phyloP scores from a whole-genome alignment of 768 basidiomycete genomes.

The Stropharia rugosoannulata region DNA sequence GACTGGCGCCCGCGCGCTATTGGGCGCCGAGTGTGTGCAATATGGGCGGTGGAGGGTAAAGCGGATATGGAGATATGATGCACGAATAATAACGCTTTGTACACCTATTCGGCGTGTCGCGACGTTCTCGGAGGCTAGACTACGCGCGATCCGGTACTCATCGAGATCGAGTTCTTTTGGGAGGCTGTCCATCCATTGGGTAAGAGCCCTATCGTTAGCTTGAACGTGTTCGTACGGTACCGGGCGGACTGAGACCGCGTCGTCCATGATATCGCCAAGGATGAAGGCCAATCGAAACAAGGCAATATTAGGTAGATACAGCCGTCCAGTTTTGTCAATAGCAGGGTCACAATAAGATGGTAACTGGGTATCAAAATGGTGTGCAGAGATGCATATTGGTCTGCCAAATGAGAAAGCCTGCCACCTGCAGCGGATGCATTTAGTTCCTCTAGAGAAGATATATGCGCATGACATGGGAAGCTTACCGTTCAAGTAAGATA shows the following conservation, averaged over 20 bases:
- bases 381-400: constrained; percentile 70
- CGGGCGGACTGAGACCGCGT: constrained; percentile 77
- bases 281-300: constrained; percentile 77
- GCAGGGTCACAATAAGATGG: constrained; percentile 68
- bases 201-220: constrained; percentile 69
- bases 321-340: constrained; percentile 59
- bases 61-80: constrained; percentile 78
- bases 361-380: constrained; percentile 82
- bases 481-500: constrained; percentile 73
- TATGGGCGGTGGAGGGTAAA: constrained; percentile 84
- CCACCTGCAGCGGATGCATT: constrained; percentile 51
- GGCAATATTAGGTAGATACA: constrained; percentile 75
- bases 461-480: constrained; percentile 5
- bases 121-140: constrained; percentile 61
- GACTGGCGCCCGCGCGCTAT: constrained; percentile 20
- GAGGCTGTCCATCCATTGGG: constrained; percentile 75
- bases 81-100: constrained; percentile 78
- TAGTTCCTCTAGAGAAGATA: constrained; percentile 7
- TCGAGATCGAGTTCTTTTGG: constrained; percentile 75
- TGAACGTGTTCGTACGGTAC: constrained; percentile 74
- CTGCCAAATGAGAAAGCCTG: constrained; percentile 87
- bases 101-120: constrained; percentile 69
- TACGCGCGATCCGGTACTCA: constrained; percentile 71
- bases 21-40: constrained; percentile 38
- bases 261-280: constrained; percentile 84